phyloP scores from a whole-genome alignment of 805 yeast genomes.

The Cyberlindnera mycetangii region DNA sequence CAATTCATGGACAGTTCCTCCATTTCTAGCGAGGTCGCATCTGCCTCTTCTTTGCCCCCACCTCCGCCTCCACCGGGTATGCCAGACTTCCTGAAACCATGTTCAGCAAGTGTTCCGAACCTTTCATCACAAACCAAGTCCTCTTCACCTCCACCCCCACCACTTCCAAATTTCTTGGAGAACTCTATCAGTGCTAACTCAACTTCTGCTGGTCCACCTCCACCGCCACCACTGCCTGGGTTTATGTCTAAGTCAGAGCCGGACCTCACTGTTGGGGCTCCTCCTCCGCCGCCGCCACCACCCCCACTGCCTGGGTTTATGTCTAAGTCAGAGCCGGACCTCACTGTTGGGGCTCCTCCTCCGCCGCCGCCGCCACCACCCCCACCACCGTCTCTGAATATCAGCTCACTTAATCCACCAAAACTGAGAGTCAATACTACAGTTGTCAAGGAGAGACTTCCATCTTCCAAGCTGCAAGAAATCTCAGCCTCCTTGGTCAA shows the following conservation, averaged over 20 bases:
- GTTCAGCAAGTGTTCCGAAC: neutral
- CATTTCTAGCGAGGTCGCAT: too few relatives aligned
- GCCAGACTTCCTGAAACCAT: constrained; percentile 3
- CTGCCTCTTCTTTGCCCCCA: neutral
- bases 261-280: neutral
- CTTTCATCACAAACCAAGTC: constrained; percentile 1
- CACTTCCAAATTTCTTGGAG: constrained; percentile 2
- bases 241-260: neutral
- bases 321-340: constrained; percentile 6
- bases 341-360: neutral
- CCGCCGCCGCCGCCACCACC: constrained; percentile 13
- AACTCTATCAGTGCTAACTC: neutral
- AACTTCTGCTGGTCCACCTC: constrained; percentile 3
- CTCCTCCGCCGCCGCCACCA: constrained; percentile 9
- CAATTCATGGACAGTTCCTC: neutral
- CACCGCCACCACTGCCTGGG: constrained; percentile 10
- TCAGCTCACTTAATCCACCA: constrained; percentile 24
- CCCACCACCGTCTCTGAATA: constrained; percentile 27
- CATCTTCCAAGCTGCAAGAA: constrained; percentile 6
- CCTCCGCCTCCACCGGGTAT: neutral
- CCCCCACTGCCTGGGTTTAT: constrained; percentile 8
- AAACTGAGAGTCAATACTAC: constrained; percentile 5
- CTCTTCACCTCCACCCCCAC: constrained; percentile 5
- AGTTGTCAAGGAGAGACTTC: neutral
- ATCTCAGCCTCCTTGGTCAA: constrained; percentile 16